Conservation (phyloP, 1,139 yeast species). For the Hemisphaericaspora xylanilytica region DNA sequence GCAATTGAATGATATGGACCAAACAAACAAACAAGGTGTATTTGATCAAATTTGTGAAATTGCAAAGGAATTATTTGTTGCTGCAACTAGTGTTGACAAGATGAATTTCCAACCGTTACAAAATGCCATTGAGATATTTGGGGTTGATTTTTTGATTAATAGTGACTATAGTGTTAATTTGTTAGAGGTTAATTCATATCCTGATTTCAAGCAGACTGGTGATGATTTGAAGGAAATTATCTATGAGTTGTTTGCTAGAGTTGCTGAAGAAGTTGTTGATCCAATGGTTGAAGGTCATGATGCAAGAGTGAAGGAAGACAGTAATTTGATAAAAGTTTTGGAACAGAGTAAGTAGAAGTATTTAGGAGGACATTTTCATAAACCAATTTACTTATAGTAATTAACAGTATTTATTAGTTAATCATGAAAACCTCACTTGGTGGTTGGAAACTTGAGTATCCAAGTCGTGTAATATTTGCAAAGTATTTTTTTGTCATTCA, state of each 20-base stretch:
- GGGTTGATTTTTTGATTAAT: conserved; percentile 81
- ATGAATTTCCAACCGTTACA: conserved; percentile 84
- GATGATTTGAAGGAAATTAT: conserved; percentile 64
- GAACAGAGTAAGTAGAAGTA: neutral
- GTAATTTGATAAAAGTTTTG: conserved; percentile 9
- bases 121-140: conserved; percentile 84
- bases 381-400: no score
- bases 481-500: no score
- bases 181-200: conserved; percentile 88
- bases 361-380: neutral
- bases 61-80: conserved; percentile 71
- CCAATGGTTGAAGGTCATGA: conserved; percentile 19
- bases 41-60: conserved; percentile 57
- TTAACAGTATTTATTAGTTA: no score
- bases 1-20: conserved; percentile 47
- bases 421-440: no score
- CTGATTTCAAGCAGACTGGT: conserved; percentile 97
- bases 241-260: conserved; percentile 53
- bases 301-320: neutral
- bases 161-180: conserved; percentile 52
- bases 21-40: conserved; percentile 31
- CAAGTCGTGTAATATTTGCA: no score
- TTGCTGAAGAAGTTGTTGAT: conserved; percentile 26
- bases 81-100: conserved; percentile 76
- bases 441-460: no score